Conservation (phyloP, 2,329 filamentous ascomycete species). For the Colletotrichum plurivorum region DNA sequence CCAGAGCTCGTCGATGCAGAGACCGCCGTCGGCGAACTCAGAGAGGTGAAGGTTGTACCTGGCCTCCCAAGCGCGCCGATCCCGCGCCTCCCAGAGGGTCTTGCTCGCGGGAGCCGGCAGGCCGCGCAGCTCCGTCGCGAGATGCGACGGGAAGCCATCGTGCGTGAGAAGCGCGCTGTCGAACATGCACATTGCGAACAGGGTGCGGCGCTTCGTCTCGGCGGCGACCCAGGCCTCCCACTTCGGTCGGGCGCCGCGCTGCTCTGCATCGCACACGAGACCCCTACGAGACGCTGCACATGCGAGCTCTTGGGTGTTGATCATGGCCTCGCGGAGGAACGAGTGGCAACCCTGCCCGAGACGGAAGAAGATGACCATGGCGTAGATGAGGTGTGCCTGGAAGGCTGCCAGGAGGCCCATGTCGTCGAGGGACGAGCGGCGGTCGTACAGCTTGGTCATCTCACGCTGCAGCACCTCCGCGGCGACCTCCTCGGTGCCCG, state of each 20-base stretch:
- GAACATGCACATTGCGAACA: conserved; percentile 68
- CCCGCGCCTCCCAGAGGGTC: conserved; percentile 58
- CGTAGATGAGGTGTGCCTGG: conserved; percentile 68
- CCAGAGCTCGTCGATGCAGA: conserved; percentile 68
- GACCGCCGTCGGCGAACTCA: conserved; percentile 56
- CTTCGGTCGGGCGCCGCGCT: conserved; percentile 52
- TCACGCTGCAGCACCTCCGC: conserved; percentile 55
- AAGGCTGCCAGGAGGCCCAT: conserved; percentile 57
- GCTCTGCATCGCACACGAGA: conserved; percentile 60
- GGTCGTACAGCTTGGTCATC: conserved; percentile 56
- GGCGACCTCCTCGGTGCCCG: conserved; percentile 50
- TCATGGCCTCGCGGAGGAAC: conserved; percentile 59
- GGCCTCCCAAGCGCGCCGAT: conserved; percentile 56
- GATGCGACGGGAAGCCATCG: conserved; percentile 60
- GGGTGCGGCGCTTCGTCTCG: conserved; percentile 65
- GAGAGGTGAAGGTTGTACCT: conserved; percentile 59
- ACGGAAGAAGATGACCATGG: conserved; percentile 62
- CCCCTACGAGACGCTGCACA: conserved; percentile 55
- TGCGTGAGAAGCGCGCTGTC: conserved; percentile 62
- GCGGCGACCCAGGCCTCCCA: conserved; percentile 70
- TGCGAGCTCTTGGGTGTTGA: conserved; percentile 66
- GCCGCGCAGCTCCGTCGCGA: conserved; percentile 63
- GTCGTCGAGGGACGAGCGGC: conserved; percentile 45
- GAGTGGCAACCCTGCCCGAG: conserved; percentile 44
- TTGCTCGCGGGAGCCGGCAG: conserved; percentile 59